Conservation (phyloP, 176 grass and related monocot genomes). For the Carex cristatella region DNA sequence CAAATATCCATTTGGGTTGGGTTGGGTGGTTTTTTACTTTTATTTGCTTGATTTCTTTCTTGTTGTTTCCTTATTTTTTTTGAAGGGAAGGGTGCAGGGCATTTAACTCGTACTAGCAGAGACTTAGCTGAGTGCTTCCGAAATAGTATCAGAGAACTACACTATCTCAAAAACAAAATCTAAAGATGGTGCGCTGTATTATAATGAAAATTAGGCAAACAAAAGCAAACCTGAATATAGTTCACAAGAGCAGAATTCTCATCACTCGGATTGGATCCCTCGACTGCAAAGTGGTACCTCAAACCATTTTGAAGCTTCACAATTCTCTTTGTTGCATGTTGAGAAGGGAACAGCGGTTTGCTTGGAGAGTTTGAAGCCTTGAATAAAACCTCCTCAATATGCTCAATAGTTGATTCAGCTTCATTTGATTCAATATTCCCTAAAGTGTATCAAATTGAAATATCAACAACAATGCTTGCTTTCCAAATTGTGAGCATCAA, state of each 20-base stretch:
- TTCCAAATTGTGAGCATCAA: neutral
- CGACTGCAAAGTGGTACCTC: constrained; percentile 51
- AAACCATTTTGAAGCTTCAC: constrained; percentile 90
- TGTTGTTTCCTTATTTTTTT: neutral
- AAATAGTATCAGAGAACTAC: neutral
- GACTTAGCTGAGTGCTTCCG: neutral
- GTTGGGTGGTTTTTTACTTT: neutral
- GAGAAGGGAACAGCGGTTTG: constrained; percentile 69
- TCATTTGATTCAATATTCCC: constrained; percentile 77
- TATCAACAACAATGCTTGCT: constrained; percentile 9
- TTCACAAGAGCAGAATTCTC: constrained; percentile 88
- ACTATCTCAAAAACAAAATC: neutral
- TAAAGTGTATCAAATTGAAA: constrained; percentile 27
- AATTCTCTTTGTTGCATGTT: constrained; percentile 81
- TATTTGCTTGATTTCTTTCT: neutral
- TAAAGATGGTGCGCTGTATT: neutral
- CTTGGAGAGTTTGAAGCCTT: constrained; percentile 37
- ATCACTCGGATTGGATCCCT: constrained; percentile 65
- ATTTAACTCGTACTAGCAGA: neutral
- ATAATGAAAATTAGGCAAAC: neutral
- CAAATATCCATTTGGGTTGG: neutral
- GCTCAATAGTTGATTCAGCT: constrained; percentile 52
- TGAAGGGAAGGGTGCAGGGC: neutral
- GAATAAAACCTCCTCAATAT: constrained; percentile 67
- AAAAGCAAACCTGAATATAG: constrained; percentile 69